Evolutionary conservation across 257 asterid species (phyloP), one percentile per base, ranked within the genome.

Genomic region (Rubia yunnanensis): DNA sequence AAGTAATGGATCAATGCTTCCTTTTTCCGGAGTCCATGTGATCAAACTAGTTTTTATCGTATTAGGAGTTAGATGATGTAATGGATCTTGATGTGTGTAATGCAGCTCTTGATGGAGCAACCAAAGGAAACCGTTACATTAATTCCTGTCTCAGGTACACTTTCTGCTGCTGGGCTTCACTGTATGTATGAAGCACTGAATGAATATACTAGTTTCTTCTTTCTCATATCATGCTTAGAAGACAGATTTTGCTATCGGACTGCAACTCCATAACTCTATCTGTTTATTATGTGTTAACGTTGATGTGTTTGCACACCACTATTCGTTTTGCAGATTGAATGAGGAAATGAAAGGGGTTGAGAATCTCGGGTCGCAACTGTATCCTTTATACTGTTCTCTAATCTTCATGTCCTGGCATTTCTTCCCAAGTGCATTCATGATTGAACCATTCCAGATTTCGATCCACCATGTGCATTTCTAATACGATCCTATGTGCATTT

Each of bases 301-400:
- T 41, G n/a, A 41, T 15, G 6, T 41, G 7, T 4, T 38, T 10
- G 46, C 15, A n/a, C 20, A 14, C 7, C 15, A 15, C 36, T 28
- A 28, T 49, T 63, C 48, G 30, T 66, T 3, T 75, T 76, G 85
- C 96, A 94, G 97, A 80, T 76, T 94, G 67, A 90, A 88, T 50
- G 96, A 94, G 75, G 99, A 90, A 81, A 86, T 94, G 91, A 90
- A 85, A 73, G 96, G 90, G 64, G 64, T 90, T 76, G 96, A 82
- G 34, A 79, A 76, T 63, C 97, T 94, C 38, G 87, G 95, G 26
- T 26, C 85, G 13, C 86, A 81, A 64, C 67, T 94, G 99, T 94
- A 90, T 94, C 99, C 99, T 86, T 78, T 48, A 9, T 22, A 2
- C 3, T 10, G 10, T 50, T 17, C 5, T 9, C 13, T 14, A 10